These are phyloP conservation scores for Quercus rubra DNA, from an alignment of 306 rosid genomes.

Conservation along the genomic window DNA sequence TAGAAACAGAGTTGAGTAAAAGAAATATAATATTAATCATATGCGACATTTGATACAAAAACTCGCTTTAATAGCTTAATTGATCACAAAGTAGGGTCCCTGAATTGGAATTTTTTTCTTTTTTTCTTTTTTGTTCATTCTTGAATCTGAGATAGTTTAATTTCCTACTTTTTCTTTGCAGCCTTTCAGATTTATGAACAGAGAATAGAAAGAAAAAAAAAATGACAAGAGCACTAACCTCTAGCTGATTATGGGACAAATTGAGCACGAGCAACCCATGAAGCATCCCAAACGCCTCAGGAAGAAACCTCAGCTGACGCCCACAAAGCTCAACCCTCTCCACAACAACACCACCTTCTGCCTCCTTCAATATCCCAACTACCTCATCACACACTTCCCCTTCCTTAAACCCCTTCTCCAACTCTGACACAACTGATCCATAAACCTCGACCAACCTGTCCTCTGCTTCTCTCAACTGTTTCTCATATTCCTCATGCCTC, in stretches of 20 bases:
- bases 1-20: background rate
- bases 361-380: slow-evolving; percentile 31
- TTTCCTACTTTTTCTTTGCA: no score
- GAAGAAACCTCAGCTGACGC: slow-evolving; percentile 35
- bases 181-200: no score
- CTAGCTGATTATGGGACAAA: slow-evolving; percentile 41
- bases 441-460: slow-evolving; percentile 30
- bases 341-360: slow-evolving; percentile 15
- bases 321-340: slow-evolving; percentile 41
- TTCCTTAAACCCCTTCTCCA: background rate
- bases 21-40: background rate
- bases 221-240: slow-evolving; percentile 16
- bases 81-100: background rate
- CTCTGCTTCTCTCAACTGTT: slow-evolving; percentile 27
- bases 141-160: no score
- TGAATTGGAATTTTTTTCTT: no score
- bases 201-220: no score
- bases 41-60: background rate
- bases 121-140: no score
- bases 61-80: background rate
- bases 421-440: slow-evolving; percentile 10
- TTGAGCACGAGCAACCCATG: slow-evolving; percentile 27
- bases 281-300: slow-evolving; percentile 43
- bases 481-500: slow-evolving; percentile 36
- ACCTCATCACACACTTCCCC: slow-evolving; percentile 18